Evolutionary conservation across 176 grass and related monocot species (phyloP), one percentile per base, ranked within the genome.

Genomic region (Stipa capillata): DNA sequence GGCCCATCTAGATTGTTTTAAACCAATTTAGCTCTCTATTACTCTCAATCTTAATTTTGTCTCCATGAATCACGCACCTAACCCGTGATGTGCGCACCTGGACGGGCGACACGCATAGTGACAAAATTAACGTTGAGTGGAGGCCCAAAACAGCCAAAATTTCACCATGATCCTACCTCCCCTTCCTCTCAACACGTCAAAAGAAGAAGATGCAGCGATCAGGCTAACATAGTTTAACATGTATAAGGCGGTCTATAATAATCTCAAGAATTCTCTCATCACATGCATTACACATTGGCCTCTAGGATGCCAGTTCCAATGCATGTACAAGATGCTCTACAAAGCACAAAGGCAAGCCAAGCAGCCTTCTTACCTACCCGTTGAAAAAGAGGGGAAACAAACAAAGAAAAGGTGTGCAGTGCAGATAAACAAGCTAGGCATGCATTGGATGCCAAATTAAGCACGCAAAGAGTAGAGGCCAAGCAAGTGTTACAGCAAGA

Each of bases 241-340:
- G 58, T 12, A 35, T 43, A 64, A 67, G 59, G 74, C 20, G 52
- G 50, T 79, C 35, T 84, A 80, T 70, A 70, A 81, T 81, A 80
- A 74, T 61, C 43, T 1, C 27, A 35, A 62, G 53, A 73, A 89
- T 89, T 69, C 79, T 45, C 76, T 63, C 63, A 70, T 81, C 82
- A 85, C 82, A 89, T 81, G 82, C 81, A 76, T 85, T 76, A 80
- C 82, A 76, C 82, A 71, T 55, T 81, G 87, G 78, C 59, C 78
- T 88, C 77, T 79, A 68, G 63, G 74, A 83, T 69, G 34, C 82
- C 78, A 91, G 78, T 90, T 76, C 88, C 89, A 51, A 88, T 73
- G 83, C 85, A 86, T 53, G 45, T 35, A 81, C 83, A 76, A 80
- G 82, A 87, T 81, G 83, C 86, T 71, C 75, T 50, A 61, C 48